Conservation (phyloP, 2,329 filamentous ascomycete species). For the Sordariomycetes sp. region DNA sequence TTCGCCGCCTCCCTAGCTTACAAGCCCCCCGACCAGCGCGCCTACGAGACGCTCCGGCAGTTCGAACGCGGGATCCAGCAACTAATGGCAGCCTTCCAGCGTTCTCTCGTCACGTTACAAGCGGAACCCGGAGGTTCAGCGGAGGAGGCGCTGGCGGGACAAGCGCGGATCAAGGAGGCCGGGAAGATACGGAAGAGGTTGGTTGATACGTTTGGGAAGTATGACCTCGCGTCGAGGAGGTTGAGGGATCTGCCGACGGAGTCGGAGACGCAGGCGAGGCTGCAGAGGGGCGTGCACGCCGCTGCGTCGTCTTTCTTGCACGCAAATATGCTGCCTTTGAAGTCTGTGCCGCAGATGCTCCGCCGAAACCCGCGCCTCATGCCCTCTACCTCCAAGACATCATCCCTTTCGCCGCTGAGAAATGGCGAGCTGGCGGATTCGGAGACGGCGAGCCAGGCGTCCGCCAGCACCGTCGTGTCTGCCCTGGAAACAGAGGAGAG, state of each 20-base stretch:
- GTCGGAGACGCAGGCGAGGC: conserved; percentile 55
- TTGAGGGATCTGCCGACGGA: conserved; percentile 67
- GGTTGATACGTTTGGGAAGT: conserved; percentile 80
- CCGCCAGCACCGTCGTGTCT: conserved; percentile 40
- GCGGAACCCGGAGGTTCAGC: conserved; percentile 12
- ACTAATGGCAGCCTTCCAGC: conserved; percentile 74
- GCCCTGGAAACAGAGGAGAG: conserved; percentile 72
- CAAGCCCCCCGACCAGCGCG: conserved; percentile 61
- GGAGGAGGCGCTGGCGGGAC: conserved; percentile 15
- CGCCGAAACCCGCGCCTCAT: conserved; percentile 11
- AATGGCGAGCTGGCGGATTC: conserved; percentile 29
- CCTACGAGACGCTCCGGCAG: conserved; percentile 72
- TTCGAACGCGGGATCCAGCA: conserved; percentile 79
- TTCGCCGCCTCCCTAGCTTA: conserved; percentile 57
- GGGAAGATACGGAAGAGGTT: conserved; percentile 81
- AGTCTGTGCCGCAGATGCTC: conserved; percentile 56
- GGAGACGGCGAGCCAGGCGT: conserved; percentile 35
- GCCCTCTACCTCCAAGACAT: not conserved
- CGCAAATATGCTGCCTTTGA: conserved; percentile 80
- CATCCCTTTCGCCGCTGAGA: conserved; percentile 23
- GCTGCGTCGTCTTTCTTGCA: conserved; percentile 76
- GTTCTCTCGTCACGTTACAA: conserved; percentile 52
- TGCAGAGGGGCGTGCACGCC: conserved; percentile 73
- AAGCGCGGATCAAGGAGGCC: conserved; percentile 67
- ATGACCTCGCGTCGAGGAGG: conserved; percentile 67